Percentiles rank a stretch among this genome's conserved stretches.
Evolutionary conservation across 2,329 filamentous ascomycete genomes (phyloP).

Genomic region (Amauroascus verrucosus): DNA sequence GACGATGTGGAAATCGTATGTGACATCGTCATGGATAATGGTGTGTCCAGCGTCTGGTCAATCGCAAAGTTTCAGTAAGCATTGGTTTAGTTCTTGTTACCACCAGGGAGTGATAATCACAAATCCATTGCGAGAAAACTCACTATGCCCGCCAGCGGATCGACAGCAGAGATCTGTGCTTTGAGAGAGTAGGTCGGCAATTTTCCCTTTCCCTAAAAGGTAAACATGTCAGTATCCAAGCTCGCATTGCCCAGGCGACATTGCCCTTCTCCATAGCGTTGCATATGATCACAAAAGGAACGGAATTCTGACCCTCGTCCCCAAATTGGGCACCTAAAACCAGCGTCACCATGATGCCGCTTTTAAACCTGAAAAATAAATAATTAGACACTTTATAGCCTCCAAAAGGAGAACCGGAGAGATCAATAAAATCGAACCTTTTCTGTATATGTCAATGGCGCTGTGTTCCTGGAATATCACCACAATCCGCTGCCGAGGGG

Average conservation of each 20-base stretch:
- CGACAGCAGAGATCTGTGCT: slow-evolving; percentile 37
- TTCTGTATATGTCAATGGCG: not conserved
- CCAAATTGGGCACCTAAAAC: slow-evolving; percentile 41
- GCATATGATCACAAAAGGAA: not conserved
- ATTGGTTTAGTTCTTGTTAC: not conserved
- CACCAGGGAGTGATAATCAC: not conserved
- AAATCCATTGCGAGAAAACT: slow-evolving; percentile 17
- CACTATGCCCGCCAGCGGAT: slow-evolving; percentile 40
- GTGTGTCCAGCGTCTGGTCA: slow-evolving; percentile 37
- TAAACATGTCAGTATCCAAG: slow-evolving; percentile 7
- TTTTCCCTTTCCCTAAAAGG: slow-evolving; percentile 37
- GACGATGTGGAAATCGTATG: slow-evolving; percentile 42
- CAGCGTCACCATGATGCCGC: slow-evolving; percentile 34
- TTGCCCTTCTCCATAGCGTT: not conserved
- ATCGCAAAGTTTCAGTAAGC: not conserved
- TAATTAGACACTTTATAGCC: too few species aligned
- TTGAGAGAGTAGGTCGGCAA: slow-evolving; percentile 40
- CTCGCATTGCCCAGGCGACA: not conserved
- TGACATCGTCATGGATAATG: slow-evolving; percentile 38
- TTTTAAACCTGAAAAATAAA: too few species aligned
- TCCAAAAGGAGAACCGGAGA: too few species aligned
- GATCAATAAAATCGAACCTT: not conserved
- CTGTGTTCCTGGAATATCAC: not conserved
- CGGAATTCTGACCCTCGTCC: slow-evolving; percentile 34
- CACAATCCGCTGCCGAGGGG: not conserved